phyloP scores from a whole-genome alignment of 148 eudicot species.

The Amaranthus hypochondriacus region DNA sequence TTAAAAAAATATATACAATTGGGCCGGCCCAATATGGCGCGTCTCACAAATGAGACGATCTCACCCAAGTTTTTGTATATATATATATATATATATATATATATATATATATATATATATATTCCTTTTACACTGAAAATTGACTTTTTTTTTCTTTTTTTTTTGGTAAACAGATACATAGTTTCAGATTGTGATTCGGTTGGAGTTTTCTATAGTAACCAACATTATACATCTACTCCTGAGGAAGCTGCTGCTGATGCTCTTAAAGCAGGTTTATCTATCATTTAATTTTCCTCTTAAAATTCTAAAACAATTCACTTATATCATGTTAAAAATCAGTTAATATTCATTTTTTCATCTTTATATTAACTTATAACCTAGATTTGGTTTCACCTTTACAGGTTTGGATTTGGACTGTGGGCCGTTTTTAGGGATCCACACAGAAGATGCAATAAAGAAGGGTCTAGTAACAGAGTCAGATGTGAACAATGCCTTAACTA shows the following conservation, averaged over 20 bases:
- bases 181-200: constrained; percentile 97
- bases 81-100: too few species aligned
- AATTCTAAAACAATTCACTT: neutral
- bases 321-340: too few species aligned
- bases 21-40: too few species aligned
- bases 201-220: constrained; percentile 57
- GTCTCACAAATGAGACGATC: too few species aligned
- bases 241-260: constrained; percentile 87
- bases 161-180: constrained; percentile 42
- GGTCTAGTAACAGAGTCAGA: constrained; percentile 57
- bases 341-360: neutral
- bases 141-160: neutral
- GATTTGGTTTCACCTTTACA: constrained; percentile 15
- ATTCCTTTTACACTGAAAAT: neutral
- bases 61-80: neutral
- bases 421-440: constrained; percentile 56
- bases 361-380: neutral
- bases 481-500: constrained; percentile 48
- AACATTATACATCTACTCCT: constrained; percentile 80
- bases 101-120: neutral
- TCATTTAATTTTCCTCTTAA: neutral
- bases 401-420: constrained; percentile 96
- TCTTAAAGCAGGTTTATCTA: constrained; percentile 67
- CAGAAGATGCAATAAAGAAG: constrained; percentile 50
- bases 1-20: too few species aligned